These are phyloP conservation scores for Tuctoria greenei DNA, from an alignment of 176 grass and related monocot species.

Conservation along the genomic window DNA sequence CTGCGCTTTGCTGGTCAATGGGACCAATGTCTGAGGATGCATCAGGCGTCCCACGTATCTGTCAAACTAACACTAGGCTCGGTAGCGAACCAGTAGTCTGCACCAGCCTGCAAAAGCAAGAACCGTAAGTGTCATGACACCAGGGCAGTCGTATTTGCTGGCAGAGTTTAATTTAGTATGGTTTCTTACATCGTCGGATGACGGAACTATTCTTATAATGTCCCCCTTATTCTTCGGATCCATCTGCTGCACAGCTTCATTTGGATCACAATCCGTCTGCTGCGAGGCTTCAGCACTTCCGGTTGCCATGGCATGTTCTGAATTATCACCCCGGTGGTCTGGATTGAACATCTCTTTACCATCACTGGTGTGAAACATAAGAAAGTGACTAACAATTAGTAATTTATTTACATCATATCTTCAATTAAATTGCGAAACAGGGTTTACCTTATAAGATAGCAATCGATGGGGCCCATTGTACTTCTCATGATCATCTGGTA, in stretches of 20 bases:
- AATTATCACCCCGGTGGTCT: slow-evolving; percentile 28
- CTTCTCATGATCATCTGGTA: slow-evolving; percentile 82
- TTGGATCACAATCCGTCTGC: slow-evolving; percentile 39
- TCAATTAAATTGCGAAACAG: neutral
- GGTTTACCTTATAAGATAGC: slow-evolving; percentile 75
- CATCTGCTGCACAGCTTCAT: slow-evolving; percentile 17
- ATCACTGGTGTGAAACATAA: slow-evolving; percentile 41
- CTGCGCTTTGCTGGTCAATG: too few species aligned
- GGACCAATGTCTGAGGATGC: too few species aligned
- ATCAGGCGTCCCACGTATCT: slow-evolving; percentile 66
- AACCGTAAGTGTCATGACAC: slow-evolving; percentile 16
- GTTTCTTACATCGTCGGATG: neutral
- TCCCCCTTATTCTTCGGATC: too few species aligned
- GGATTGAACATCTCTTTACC: slow-evolving; percentile 36
- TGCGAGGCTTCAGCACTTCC: slow-evolving; percentile 26
- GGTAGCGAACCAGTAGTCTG: slow-evolving; percentile 90
- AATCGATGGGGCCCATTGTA: slow-evolving; percentile 79
- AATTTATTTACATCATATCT: neutral
- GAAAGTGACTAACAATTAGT: neutral
- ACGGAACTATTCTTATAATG: slow-evolving; percentile 48
- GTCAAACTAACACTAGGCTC: slow-evolving; percentile 51
- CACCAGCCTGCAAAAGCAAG: slow-evolving; percentile 58
- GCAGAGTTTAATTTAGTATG: slow-evolving; percentile 10
- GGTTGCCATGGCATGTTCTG: slow-evolving; percentile 7
- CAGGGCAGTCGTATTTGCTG: neutral